Evolutionary conservation across 495 filamentous ascomycete species (phyloP).

Genomic region (Penicillium herquei): DNA sequence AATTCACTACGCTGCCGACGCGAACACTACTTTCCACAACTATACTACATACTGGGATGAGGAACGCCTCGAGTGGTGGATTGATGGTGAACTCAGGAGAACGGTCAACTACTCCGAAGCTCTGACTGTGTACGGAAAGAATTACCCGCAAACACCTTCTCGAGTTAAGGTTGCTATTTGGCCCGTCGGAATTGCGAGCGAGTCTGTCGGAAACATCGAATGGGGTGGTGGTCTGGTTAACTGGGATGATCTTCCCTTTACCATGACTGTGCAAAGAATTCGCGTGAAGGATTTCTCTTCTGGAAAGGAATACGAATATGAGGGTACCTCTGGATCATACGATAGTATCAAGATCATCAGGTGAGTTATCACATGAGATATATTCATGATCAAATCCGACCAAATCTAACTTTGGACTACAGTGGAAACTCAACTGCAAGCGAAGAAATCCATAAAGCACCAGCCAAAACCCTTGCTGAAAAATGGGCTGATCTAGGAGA

Average conservation of each 20-base stretch:
- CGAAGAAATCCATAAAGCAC: slow-evolving; percentile 22
- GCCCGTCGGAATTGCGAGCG: slow-evolving; percentile 39
- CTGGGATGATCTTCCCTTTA: slow-evolving; percentile 56
- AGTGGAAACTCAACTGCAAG: slow-evolving; percentile 59
- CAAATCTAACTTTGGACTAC: not conserved
- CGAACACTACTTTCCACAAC: slow-evolving; percentile 63
- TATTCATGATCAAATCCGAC: slow-evolving; percentile 1
- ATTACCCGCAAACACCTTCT: slow-evolving; percentile 77
- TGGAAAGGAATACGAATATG: slow-evolving; percentile 35
- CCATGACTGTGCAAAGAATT: slow-evolving; percentile 58
- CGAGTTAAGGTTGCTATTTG: slow-evolving; percentile 24
- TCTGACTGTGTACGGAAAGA: slow-evolving; percentile 41
- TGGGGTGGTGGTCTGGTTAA: slow-evolving; percentile 75
- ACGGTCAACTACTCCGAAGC: slow-evolving; percentile 50
- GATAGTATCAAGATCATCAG: slow-evolving; percentile 40
- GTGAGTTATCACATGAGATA: slow-evolving; percentile 38
- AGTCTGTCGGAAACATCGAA: slow-evolving; percentile 48
- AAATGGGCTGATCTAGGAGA: slow-evolving; percentile 57
- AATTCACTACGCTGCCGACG: slow-evolving; percentile 48
- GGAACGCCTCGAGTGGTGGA: slow-evolving; percentile 68
- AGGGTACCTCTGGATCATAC: slow-evolving; percentile 27
- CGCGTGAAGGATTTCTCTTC: slow-evolving; percentile 35
- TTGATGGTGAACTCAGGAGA: slow-evolving; percentile 67
- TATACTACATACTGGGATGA: slow-evolving; percentile 83
- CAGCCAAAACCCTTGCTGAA: slow-evolving; percentile 45